Percentiles rank a stretch among this genome's conserved stretches.
These are phyloP conservation scores for Penstemon newberryi DNA, from an alignment of 257 asterid species.

Conservation along the genomic window DNA sequence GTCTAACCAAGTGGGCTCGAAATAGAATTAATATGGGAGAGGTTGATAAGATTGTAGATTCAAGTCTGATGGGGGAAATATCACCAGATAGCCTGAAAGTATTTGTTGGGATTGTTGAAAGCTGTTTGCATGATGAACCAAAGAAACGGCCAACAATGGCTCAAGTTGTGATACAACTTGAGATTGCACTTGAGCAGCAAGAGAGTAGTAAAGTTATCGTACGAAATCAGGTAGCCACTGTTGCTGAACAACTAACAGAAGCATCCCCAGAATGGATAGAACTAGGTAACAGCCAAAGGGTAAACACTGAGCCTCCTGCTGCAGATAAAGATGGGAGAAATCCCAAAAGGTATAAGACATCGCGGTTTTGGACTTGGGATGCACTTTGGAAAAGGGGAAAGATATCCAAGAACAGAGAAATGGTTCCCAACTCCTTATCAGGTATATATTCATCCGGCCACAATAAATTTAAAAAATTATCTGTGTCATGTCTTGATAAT, in stretches of 20 bases:
- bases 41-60: slow-evolving; percentile 39
- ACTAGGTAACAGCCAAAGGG: slow-evolving; percentile 7
- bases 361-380: slow-evolving; percentile 30
- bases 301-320: slow-evolving; percentile 5
- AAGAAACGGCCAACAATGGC: slow-evolving; percentile 51
- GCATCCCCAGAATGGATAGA: neutral
- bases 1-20: slow-evolving; percentile 44
- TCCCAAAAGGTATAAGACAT: slow-evolving; percentile 23
- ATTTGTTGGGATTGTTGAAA: slow-evolving; percentile 39
- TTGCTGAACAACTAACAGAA: slow-evolving; percentile 21
- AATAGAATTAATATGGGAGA: slow-evolving; percentile 39
- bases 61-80: slow-evolving; percentile 36
- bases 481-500: neutral
- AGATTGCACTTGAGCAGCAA: slow-evolving; percentile 43
- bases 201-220: slow-evolving; percentile 22
- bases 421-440: neutral
- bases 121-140: slow-evolving; percentile 50
- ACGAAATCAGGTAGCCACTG: slow-evolving; percentile 6
- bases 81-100: slow-evolving; percentile 37
- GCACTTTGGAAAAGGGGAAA: slow-evolving; percentile 32
- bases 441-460: slow-evolving; percentile 24
- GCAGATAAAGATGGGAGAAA: slow-evolving; percentile 22
- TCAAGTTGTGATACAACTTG: slow-evolving; percentile 45
- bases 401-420: slow-evolving; percentile 23
- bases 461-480: neutral